Evolutionary conservation across 306 rosid genomes (phyloP).

Genomic region (Gleditsia sinensis): DNA sequence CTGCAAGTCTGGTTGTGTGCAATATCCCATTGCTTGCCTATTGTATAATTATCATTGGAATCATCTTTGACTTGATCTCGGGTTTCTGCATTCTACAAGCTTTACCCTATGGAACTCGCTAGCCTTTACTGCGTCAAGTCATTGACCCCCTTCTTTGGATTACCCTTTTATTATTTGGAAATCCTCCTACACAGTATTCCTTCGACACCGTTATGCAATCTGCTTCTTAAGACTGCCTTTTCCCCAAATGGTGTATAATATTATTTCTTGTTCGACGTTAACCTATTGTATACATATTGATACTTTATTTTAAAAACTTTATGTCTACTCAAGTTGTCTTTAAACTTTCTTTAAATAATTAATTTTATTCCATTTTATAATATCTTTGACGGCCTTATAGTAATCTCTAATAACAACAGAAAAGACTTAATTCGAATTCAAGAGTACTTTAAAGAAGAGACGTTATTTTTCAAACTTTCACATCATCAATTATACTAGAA

Average conservation of each 20-base stretch:
- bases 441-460: too few species aligned
- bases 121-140: background rate
- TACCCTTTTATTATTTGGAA: background rate
- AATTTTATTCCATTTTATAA: too few species aligned
- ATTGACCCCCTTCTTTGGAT: background rate
- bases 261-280: background rate
- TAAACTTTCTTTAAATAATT: too few species aligned
- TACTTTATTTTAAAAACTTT: background rate
- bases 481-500: too few species aligned
- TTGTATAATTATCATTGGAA: background rate
- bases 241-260: background rate
- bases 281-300: background rate
- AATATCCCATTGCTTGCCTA: background rate
- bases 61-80: background rate
- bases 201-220: background rate
- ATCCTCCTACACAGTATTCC: background rate
- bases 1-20: conserved; percentile 12
- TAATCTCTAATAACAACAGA: too few species aligned
- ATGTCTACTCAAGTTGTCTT: too few species aligned
- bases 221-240: background rate
- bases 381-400: too few species aligned
- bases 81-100: background rate
- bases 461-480: too few species aligned
- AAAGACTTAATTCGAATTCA: too few species aligned
- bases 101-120: too few species aligned